A percentile compares a stretch with the other conserved stretches of the same genome.
phyloP scores from a whole-genome alignment of 345 rosid species.

The Melaleuca alternifolia region DNA sequence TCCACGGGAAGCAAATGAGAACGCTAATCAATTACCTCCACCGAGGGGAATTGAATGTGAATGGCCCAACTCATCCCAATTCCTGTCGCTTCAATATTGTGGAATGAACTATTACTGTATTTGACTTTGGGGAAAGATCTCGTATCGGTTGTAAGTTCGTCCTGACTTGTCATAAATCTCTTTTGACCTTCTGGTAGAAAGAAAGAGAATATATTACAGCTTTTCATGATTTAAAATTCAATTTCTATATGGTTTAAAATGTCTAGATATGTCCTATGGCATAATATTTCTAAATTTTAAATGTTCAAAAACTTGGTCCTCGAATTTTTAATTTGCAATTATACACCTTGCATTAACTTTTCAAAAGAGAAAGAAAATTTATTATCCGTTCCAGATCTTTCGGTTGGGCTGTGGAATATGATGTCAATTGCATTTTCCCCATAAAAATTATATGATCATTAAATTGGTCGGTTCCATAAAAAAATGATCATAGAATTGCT shows the following conservation, averaged over 20 bases:
- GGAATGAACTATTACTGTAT: background rate
- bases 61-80: no score
- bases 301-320: background rate
- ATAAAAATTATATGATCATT: no score
- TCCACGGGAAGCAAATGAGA: background rate
- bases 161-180: background rate
- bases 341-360: background rate
- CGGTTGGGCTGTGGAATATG: background rate
- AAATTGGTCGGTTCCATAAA: no score
- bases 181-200: background rate
- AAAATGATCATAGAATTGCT: no score
- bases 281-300: no score
- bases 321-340: background rate
- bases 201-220: no score
- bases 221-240: no score
- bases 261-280: background rate
- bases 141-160: background rate
- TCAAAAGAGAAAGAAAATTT: background rate
- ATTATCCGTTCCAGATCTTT: background rate
- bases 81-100: background rate
- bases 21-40: background rate
- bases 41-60: background rate
- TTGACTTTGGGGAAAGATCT: background rate
- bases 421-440: background rate
- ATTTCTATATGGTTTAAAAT: no score